These are phyloP conservation scores for Pseudogymnoascus sp. DNA, from an alignment of 2,329 filamentous ascomycete genomes.

Conservation along the genomic window DNA sequence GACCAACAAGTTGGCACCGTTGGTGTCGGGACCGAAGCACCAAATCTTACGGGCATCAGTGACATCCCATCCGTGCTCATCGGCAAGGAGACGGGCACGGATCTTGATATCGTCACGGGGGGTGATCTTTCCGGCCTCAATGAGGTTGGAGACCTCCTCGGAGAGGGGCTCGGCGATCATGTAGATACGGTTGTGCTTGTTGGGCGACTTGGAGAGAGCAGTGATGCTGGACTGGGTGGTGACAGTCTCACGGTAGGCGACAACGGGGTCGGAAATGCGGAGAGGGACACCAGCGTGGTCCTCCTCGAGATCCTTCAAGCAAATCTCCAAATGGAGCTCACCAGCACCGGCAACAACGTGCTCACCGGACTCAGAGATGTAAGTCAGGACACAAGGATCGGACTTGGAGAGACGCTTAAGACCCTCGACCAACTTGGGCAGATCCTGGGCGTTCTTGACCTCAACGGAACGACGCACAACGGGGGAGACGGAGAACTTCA, in stretches of 20 bases:
- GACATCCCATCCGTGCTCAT: constrained; percentile 98
- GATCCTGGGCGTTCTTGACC: constrained; percentile 99
- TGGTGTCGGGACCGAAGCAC: constrained; percentile 98
- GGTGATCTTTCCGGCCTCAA: constrained; percentile 84
- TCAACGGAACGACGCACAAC: constrained; percentile 98
- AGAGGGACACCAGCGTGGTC: constrained; percentile 98
- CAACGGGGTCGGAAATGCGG: constrained; percentile 95
- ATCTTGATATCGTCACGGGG: constrained; percentile 99
- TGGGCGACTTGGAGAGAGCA: constrained; percentile 97
- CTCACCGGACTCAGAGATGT: constrained; percentile 87
- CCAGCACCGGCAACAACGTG: constrained; percentile 98
- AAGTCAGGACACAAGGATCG: constrained; percentile 92
- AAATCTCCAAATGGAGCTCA: constrained; percentile 99
- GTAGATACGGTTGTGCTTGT: constrained; percentile 99
- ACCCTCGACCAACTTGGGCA: constrained; percentile 99
- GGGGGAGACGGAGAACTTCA: constrained; percentile 99
- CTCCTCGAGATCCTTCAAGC: constrained; percentile 99
- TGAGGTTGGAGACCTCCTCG: constrained; percentile 85
- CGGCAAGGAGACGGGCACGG: constrained; percentile 90
- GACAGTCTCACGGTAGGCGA: constrained; percentile 98
- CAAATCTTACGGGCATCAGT: constrained; percentile 99
- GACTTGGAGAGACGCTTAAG: constrained; percentile 99
- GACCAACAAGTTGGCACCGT: constrained; percentile 93
- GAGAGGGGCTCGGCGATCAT: constrained; percentile 83
- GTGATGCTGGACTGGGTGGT: constrained; percentile 79